A percentile compares a stretch with the other conserved stretches of the same genome.
Evolutionary conservation across 768 basidiomycete species (phyloP).

Genomic region (Suillus americanus): DNA sequence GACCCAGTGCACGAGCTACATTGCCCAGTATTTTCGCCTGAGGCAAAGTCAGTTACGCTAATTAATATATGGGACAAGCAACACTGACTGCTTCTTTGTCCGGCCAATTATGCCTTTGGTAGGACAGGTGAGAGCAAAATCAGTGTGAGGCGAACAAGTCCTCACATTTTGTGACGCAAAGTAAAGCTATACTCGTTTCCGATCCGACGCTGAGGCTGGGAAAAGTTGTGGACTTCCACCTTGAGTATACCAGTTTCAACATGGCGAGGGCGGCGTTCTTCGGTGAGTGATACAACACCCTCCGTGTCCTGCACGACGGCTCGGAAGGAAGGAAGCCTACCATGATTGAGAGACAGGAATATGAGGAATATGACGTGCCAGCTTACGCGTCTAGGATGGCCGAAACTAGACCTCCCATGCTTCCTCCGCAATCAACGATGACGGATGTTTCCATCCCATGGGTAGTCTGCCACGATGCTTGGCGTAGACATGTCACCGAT

Average conservation of each 20-base stretch:
- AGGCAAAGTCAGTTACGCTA: no score
- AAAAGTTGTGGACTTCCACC: slow-evolving; percentile 40
- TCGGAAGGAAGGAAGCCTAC: slow-evolving; percentile 7
- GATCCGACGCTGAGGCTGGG: slow-evolving; percentile 32
- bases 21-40: no score
- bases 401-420: slow-evolving; percentile 39
- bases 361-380: slow-evolving; percentile 3
- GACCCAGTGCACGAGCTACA: no score
- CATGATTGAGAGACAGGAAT: background rate
- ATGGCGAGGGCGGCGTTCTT: slow-evolving; percentile 32
- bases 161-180: slow-evolving; percentile 1
- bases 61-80: no score
- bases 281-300: slow-evolving; percentile 16
- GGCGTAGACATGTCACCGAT: slow-evolving; percentile 22
- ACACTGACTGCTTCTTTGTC: slow-evolving; percentile 1
- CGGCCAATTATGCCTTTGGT: slow-evolving; percentile 14
- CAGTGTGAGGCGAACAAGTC: background rate
- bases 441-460: slow-evolving; percentile 38
- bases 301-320: slow-evolving; percentile 41
- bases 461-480: slow-evolving; percentile 40
- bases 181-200: background rate
- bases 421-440: slow-evolving; percentile 41
- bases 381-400: slow-evolving; percentile 36
- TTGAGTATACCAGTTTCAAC: slow-evolving; percentile 32
- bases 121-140: background rate